phyloP scores from a whole-genome alignment of 805 yeast species.

The Blastobotrys peoriensis region DNA sequence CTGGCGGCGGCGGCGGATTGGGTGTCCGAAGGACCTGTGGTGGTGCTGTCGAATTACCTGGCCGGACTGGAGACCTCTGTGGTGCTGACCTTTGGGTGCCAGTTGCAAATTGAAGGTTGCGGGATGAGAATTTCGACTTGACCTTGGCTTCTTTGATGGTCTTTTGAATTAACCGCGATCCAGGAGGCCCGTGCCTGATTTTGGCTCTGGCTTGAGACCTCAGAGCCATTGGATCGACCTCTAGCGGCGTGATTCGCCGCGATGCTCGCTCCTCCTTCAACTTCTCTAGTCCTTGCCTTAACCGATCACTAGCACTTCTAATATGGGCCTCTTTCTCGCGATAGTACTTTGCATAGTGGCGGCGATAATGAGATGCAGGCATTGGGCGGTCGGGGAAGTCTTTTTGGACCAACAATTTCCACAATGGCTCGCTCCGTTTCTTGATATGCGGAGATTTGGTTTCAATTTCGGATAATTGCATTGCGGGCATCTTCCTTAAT shows the following conservation, averaged over 20 bases:
- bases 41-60: no score
- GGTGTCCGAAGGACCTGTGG: no score
- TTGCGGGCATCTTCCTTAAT: constrained; percentile 26
- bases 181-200: constrained; percentile 10
- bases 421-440: constrained; percentile 27
- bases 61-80: no score
- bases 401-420: constrained; percentile 27
- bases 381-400: constrained; percentile 31
- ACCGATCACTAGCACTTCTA: constrained; percentile 37
- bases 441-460: constrained; percentile 27
- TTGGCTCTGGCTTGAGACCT: constrained; percentile 13
- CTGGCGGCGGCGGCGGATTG: not conserved
- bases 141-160: constrained; percentile 13
- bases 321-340: constrained; percentile 42
- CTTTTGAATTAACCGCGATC: constrained; percentile 18
- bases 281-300: constrained; percentile 26
- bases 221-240: constrained; percentile 19
- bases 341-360: constrained; percentile 23
- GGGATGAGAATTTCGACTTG: constrained; percentile 18
- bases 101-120: constrained; percentile 16
- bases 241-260: constrained; percentile 18
- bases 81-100: not conserved
- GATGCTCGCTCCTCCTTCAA: constrained; percentile 24
- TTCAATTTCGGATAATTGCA: constrained; percentile 32
- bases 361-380: constrained; percentile 23